Conservation (phyloP, 2,329 filamentous ascomycete species). For the Exophiala sp. region DNA sequence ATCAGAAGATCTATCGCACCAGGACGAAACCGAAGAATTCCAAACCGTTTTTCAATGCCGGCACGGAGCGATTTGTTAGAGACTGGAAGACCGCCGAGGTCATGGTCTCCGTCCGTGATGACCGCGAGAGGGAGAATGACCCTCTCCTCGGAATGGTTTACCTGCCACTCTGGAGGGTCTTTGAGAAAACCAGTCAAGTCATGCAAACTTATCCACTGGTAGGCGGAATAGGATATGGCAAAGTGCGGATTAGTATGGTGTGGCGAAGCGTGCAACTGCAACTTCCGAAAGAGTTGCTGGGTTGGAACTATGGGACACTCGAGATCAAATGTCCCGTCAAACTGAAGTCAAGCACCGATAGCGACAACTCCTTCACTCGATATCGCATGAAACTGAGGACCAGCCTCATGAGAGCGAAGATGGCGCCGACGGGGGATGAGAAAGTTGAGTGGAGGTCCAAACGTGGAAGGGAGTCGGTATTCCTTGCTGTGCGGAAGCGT, state of each 20-base stretch:
- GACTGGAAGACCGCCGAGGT: slow-evolving; percentile 64
- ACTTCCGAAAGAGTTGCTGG: slow-evolving; percentile 52
- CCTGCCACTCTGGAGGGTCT: slow-evolving; percentile 57
- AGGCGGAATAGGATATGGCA: slow-evolving; percentile 67
- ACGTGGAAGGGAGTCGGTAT: slow-evolving; percentile 26
- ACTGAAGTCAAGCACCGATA: slow-evolving; percentile 42
- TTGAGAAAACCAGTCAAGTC: slow-evolving; percentile 58
- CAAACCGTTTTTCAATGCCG: slow-evolving; percentile 73
- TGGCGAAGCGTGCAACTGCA: slow-evolving; percentile 64
- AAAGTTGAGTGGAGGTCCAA: slow-evolving; percentile 42
- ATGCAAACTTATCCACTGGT: slow-evolving; percentile 61
- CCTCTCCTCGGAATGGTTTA: slow-evolving; percentile 64
- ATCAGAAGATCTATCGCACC: slow-evolving; percentile 63
- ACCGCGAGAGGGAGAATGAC: slow-evolving; percentile 63
- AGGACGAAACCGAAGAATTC: slow-evolving; percentile 71
- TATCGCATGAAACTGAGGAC: slow-evolving; percentile 57
- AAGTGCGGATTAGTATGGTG: slow-evolving; percentile 63
- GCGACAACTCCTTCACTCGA: slow-evolving; percentile 46
- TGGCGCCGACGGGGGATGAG: slow-evolving; percentile 61
- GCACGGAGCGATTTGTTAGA: slow-evolving; percentile 64
- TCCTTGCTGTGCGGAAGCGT: slow-evolving; percentile 31
- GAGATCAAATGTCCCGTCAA: slow-evolving; percentile 54
- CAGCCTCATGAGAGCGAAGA: slow-evolving; percentile 55
- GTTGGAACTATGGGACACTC: slow-evolving; percentile 68
- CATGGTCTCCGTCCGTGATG: slow-evolving; percentile 62